Evolutionary conservation across 257 asterid genomes (phyloP).

Genomic region (Coffea canephora): DNA sequence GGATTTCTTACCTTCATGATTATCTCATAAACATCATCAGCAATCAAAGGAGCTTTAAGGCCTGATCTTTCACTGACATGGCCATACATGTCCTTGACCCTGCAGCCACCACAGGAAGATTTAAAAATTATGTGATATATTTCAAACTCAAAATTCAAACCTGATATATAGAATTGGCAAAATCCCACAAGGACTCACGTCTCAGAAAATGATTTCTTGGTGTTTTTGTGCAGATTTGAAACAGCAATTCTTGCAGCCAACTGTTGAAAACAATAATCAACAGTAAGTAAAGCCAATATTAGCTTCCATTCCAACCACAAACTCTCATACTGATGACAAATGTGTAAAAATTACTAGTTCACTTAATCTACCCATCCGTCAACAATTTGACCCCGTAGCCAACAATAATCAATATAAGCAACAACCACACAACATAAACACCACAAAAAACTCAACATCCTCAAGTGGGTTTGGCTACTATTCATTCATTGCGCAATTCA

Average conservation of each 20-base stretch:
- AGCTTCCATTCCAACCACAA: neutral
- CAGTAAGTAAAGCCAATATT: neutral
- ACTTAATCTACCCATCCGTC: neutral
- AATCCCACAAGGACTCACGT: slow-evolving; percentile 52
- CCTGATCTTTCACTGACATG: slow-evolving; percentile 89
- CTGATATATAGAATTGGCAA: neutral
- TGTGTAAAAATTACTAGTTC: neutral
- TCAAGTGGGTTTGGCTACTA: neutral
- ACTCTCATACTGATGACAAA: neutral
- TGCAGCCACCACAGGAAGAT: slow-evolving; percentile 24
- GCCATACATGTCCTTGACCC: slow-evolving; percentile 78
- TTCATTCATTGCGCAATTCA: neutral
- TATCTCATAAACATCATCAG: slow-evolving; percentile 81
- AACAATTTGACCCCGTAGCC: neutral
- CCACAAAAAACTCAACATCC: neutral
- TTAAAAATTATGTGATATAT: neutral
- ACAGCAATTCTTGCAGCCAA: slow-evolving; percentile 99
- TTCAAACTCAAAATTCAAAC: neutral
- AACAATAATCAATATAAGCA: neutral
- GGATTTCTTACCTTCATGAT: slow-evolving; percentile 65
- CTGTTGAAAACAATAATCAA: slow-evolving; percentile 31
- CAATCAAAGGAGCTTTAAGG: slow-evolving; percentile 69
- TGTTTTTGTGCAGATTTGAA: slow-evolving; percentile 93
- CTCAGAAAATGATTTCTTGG: slow-evolving; percentile 93
- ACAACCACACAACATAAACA: neutral